These are phyloP conservation scores for Talaromyces rugulosus DNA, from an alignment of 2,329 filamentous ascomycete species.

Conservation along the genomic window DNA sequence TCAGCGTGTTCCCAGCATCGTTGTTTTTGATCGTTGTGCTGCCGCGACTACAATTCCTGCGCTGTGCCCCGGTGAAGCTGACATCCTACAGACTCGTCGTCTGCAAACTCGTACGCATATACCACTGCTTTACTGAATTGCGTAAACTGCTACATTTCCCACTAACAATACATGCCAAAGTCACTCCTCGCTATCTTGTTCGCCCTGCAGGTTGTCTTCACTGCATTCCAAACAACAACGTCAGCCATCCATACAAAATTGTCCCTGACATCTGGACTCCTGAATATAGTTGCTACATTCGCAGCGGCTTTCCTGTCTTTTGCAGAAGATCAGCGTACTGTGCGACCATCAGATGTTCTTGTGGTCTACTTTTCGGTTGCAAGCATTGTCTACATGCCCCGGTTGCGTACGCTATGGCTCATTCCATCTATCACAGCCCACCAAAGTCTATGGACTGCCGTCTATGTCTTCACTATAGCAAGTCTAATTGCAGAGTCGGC, in stretches of 20 bases:
- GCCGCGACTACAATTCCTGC: not conserved
- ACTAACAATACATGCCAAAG: not conserved
- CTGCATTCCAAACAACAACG: slow-evolving; percentile 30
- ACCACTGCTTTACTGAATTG: not conserved
- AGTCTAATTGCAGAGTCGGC: slow-evolving; percentile 38
- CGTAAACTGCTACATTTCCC: not conserved
- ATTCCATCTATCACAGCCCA: slow-evolving; percentile 23
- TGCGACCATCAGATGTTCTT: slow-evolving; percentile 25
- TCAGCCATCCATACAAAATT: not conserved
- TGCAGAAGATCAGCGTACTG: slow-evolving; percentile 21
- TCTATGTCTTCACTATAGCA: slow-evolving; percentile 33
- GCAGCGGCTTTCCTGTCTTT: slow-evolving; percentile 22
- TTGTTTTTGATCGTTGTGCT: slow-evolving; percentile 25
- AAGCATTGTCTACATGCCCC: slow-evolving; percentile 35
- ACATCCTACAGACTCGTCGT: not conserved
- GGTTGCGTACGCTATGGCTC: slow-evolving; percentile 36
- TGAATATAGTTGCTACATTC: slow-evolving; percentile 14
- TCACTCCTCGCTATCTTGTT: slow-evolving; percentile 26
- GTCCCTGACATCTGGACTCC: not conserved
- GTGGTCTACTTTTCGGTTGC: slow-evolving; percentile 38
- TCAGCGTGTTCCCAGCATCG: slow-evolving; percentile 32
- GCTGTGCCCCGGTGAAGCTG: slow-evolving; percentile 17
- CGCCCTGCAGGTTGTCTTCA: slow-evolving; percentile 32
- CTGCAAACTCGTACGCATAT: slow-evolving; percentile 17
- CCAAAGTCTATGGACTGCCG: slow-evolving; percentile 32